Conservation (phyloP, 371 early-diverging fungal species). For the Actinomucor elegans region DNA sequence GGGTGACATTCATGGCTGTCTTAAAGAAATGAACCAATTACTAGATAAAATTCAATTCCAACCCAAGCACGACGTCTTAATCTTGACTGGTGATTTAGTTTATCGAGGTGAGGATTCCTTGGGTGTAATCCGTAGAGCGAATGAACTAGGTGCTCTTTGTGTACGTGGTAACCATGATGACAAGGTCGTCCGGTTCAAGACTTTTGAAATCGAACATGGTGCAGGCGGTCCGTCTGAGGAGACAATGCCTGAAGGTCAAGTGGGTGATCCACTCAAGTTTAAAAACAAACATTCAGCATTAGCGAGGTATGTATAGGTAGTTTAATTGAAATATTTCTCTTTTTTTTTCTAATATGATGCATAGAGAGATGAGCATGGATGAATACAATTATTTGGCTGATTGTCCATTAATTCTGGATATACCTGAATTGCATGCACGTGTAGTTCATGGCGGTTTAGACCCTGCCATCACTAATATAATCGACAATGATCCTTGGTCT, state of each 20-base stretch:
- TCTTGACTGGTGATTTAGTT: slow-evolving; percentile 69
- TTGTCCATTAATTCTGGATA: slow-evolving; percentile 60
- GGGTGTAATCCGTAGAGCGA: slow-evolving; percentile 56
- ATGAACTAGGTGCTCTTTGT: slow-evolving; percentile 51
- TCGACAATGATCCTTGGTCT: slow-evolving; percentile 42
- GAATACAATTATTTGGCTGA: slow-evolving; percentile 54
- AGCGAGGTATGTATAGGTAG: slow-evolving; percentile 28
- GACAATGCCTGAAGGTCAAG: slow-evolving; percentile 29
- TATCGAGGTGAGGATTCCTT: slow-evolving; percentile 65
- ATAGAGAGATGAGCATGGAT: slow-evolving; percentile 36
- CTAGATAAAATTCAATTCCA: slow-evolving; percentile 44
- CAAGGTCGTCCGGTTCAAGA: slow-evolving; percentile 59
- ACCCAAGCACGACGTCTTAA: slow-evolving; percentile 46
- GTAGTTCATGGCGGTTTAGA: slow-evolving; percentile 74
- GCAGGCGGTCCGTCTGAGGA: slow-evolving; percentile 10
- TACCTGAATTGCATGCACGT: slow-evolving; percentile 54
- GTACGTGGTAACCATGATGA: slow-evolving; percentile 81
- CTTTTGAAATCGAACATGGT: slow-evolving; percentile 34
- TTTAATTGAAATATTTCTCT: too few relatives aligned
- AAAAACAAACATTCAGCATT: slow-evolving; percentile 33
- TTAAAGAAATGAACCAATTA: slow-evolving; percentile 51
- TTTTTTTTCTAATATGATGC: too few relatives aligned
- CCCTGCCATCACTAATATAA: slow-evolving; percentile 30
- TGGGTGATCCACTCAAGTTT: slow-evolving; percentile 39
- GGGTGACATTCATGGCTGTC: slow-evolving; percentile 72